Evolutionary conservation across 2,329 filamentous ascomycete genomes (phyloP).

Genomic region (Colletotrichum tamarilloi): DNA sequence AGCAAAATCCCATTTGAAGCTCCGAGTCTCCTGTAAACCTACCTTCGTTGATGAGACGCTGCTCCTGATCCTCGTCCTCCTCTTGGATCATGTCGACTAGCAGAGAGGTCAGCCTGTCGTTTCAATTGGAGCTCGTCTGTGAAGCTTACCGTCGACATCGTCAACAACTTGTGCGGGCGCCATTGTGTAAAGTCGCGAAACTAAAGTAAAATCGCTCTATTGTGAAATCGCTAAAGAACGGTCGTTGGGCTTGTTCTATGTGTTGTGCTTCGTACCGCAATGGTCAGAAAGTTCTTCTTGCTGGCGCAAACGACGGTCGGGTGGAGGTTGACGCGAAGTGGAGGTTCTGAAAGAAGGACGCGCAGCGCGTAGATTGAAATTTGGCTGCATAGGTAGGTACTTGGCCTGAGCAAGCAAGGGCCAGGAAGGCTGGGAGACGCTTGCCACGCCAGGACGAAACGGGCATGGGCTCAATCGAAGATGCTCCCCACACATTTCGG

Average conservation of each 20-base stretch:
- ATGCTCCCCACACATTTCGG: constrained; percentile 7
- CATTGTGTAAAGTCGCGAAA: constrained; percentile 46
- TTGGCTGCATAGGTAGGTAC: constrained; percentile 14
- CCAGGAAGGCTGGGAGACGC: constrained; percentile 11
- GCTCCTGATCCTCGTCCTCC: constrained; percentile 77
- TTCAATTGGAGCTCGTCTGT: neutral
- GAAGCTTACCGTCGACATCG: constrained; percentile 58
- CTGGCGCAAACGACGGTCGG: constrained; percentile 17
- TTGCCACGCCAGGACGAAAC: constrained; percentile 12
- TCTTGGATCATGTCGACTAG: constrained; percentile 68
- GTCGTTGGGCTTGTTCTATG: neutral
- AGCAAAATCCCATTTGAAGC: neutral
- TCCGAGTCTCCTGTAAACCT: constrained; percentile 34
- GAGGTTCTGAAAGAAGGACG: constrained; percentile 10
- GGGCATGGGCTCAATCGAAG: neutral
- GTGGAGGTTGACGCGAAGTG: constrained; percentile 30
- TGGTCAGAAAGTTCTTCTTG: constrained; percentile 22
- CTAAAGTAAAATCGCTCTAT: neutral
- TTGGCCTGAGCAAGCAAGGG: constrained; percentile 3
- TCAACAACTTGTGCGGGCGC: constrained; percentile 59
- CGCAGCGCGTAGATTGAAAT: constrained; percentile 36
- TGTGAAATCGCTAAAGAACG: neutral
- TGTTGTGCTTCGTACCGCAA: constrained; percentile 1
- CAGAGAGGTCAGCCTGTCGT: constrained; percentile 34
- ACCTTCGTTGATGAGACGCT: constrained; percentile 96